A percentile compares a stretch with the other conserved stretches of the same genome.
Conservation (phyloP, 257 asterid species). For the Fraxinus americana region DNA sequence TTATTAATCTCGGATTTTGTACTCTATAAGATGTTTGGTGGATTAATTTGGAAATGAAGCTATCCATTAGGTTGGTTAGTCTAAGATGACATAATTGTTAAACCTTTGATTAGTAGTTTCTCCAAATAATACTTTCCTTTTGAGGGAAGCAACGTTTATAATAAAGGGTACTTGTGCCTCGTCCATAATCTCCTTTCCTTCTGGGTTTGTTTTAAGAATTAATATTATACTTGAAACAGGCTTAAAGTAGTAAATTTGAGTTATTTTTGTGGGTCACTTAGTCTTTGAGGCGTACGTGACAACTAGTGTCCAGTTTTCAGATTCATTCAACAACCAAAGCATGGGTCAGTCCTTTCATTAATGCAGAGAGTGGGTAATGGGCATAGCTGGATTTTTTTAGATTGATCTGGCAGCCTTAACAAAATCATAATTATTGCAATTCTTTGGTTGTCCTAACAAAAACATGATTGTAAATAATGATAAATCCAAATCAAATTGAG, state of each 20-base stretch:
- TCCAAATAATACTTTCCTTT: constrained; percentile 39
- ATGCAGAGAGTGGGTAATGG: constrained; percentile 42
- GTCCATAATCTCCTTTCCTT: constrained; percentile 27
- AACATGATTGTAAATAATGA: constrained; percentile 26
- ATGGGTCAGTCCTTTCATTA: constrained; percentile 47
- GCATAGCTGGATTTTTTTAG: constrained; percentile 32
- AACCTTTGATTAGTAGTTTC: constrained; percentile 9
- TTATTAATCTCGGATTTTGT: too few relatives aligned
- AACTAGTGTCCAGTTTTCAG: constrained; percentile 11
- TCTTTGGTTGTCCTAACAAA: constrained; percentile 13
- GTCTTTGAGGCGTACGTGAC: constrained; percentile 27
- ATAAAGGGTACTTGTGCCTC: constrained; percentile 32
- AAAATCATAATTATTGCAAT: constrained; percentile 30
- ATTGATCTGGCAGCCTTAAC: constrained; percentile 16
- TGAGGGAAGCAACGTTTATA: constrained; percentile 36
- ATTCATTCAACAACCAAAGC: constrained; percentile 46
- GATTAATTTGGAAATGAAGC: constrained; percentile 22
- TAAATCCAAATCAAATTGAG: neutral
- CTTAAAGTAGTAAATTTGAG: neutral
- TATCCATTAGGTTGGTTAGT: constrained; percentile 25
- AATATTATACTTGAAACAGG: neutral
- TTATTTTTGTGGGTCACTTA: neutral
- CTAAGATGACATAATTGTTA: constrained; percentile 32
- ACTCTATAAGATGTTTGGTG: constrained; percentile 17
- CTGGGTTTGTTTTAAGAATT: constrained; percentile 1